Evolutionary conservation across 176 grass and related monocot species (phyloP), one percentile per base, ranked within the genome.

Genomic region (Carex parvula): DNA sequence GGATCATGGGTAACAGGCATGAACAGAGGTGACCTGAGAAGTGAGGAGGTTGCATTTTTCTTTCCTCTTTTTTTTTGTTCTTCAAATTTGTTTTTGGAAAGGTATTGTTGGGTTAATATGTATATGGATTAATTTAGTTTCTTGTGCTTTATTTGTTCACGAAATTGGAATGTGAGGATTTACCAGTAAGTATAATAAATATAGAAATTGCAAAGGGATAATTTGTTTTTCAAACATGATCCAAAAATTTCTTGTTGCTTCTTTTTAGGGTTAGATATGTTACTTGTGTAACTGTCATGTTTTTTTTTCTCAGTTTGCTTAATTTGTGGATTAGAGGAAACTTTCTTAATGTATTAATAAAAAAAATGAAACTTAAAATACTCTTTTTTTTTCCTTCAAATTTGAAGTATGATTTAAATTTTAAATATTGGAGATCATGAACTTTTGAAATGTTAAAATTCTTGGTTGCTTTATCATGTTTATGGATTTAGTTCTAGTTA

Each of bases 1-100:
- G 96, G 93, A 93, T 98, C 92, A 91, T 66, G 87, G 69, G 79
- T 81, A 12, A 50, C 46, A 46, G 85, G 63, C 77, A 85, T 65
- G 82, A 85, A 86, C 42, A 81, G 64, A 52, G 39, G 67, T 42
- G 11, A 91, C 39, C 24, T 53, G 6, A 71, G 37, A 24, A 50
- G 0, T 50, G 46, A 70, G 0, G 16, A 81, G 62, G 73, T 26
- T 82, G 69, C 63, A 93, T 35, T 79, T 68, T 92, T 12, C 21
- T 61, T 52, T 10, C 39, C 21, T 61, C 30, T 7, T 30, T n/a
- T 48, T 79, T 48, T 16, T 46, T 56, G 54, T 24, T 53, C 10
- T 64, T 70, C 26, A 65, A 70, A 55, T 76, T 83, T 15, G 48
- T 42, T 79, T 79, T 29, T 80, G 64, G 81, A 67, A 53, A 81